These are phyloP conservation scores for Penicillium salamii DNA, from an alignment of 495 filamentous ascomycete species.

Conservation along the genomic window DNA sequence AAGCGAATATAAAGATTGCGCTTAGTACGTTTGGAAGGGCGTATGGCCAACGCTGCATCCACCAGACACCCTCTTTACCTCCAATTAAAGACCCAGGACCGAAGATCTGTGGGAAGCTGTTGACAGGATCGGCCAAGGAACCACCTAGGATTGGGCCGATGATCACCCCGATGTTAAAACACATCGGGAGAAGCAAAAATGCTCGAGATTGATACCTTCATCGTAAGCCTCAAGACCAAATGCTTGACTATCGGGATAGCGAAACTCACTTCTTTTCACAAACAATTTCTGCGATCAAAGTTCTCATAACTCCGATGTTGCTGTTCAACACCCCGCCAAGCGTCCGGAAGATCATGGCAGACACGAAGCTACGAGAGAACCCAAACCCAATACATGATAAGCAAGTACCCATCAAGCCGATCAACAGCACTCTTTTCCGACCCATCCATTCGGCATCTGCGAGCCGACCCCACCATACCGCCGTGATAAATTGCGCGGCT, in stretches of 20 bases:
- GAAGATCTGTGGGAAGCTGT: conserved; percentile 62
- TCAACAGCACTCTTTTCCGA: conserved; percentile 72
- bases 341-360: conserved; percentile 66
- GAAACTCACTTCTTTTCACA: conserved; percentile 56
- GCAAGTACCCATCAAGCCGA: conserved; percentile 70
- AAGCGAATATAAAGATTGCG: conserved; percentile 51
- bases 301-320: conserved; percentile 78
- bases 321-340: conserved; percentile 78
- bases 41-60: conserved; percentile 62
- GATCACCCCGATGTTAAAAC: conserved; percentile 73
- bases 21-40: conserved; percentile 61
- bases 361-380: conserved; percentile 65
- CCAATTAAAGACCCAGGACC: conserved; percentile 54
- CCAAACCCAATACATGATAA: conserved; percentile 75
- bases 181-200: conserved; percentile 78
- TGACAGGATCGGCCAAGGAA: conserved; percentile 67
- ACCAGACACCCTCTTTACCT: conserved; percentile 51
- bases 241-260: neutral
- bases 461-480: conserved; percentile 74
- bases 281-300: conserved; percentile 78
- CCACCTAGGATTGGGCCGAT: conserved; percentile 65
- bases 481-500: conserved; percentile 73
- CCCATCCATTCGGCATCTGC: conserved; percentile 69
- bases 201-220: conserved; percentile 66
- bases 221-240: conserved; percentile 4